Evolutionary conservation across 495 filamentous ascomycete species (phyloP).

Genomic region (Amorphotheca resinae): DNA sequence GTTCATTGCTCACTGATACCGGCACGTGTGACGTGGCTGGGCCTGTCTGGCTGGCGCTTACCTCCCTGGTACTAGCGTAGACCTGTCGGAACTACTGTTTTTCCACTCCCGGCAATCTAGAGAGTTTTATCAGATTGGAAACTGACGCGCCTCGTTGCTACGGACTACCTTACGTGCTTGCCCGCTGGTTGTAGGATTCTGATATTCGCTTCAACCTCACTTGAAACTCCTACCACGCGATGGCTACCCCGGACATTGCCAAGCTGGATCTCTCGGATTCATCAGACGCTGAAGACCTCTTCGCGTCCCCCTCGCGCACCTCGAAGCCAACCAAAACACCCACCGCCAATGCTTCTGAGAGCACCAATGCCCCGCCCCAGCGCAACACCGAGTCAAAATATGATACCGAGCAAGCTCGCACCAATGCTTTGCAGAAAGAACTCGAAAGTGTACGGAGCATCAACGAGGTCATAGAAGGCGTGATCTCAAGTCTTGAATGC

Average conservation of each 20-base stretch:
- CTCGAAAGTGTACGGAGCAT: slow-evolving; percentile 72
- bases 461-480: slow-evolving; percentile 74
- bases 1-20: too few relatives aligned
- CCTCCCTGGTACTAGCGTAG: too few relatives aligned
- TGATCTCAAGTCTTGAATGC: slow-evolving; percentile 64
- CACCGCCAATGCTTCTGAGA: slow-evolving; percentile 7
- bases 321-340: slow-evolving; percentile 10
- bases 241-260: slow-evolving; percentile 18
- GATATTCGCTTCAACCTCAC: too few relatives aligned
- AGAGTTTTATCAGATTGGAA: too few relatives aligned
- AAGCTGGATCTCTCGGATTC: slow-evolving; percentile 39
- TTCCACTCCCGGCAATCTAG: too few relatives aligned
- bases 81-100: too few relatives aligned
- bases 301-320: slow-evolving; percentile 51
- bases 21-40: too few relatives aligned
- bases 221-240: too few relatives aligned
- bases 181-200: too few relatives aligned
- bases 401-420: slow-evolving; percentile 56
- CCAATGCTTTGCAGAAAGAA: slow-evolving; percentile 62
- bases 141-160: too few relatives aligned
- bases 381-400: slow-evolving; percentile 42
- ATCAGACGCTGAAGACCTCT: slow-evolving; percentile 54
- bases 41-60: too few relatives aligned
- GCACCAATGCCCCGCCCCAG: slow-evolving; percentile 9
- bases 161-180: too few relatives aligned